phyloP scores from a whole-genome alignment of 441 rosid genomes.

The Jatropha multifida region DNA sequence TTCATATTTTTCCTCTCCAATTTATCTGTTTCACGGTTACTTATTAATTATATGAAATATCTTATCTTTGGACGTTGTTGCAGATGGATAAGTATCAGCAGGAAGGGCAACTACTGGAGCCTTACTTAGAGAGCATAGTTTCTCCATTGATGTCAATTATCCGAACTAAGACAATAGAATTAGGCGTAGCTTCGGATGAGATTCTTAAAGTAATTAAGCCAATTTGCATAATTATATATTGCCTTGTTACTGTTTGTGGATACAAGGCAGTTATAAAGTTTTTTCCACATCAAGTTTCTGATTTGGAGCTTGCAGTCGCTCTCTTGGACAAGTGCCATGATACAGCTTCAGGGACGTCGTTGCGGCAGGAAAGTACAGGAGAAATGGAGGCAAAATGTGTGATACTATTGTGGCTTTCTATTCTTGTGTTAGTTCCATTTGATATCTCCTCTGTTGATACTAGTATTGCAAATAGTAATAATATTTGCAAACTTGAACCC shows the following conservation, averaged over 20 bases:
- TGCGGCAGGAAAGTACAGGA: conserved; percentile 92
- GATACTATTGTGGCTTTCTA: conserved; percentile 87
- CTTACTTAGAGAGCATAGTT: conserved; percentile 23
- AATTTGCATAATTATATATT: conserved; percentile 68
- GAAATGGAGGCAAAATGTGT: conserved; percentile 97
- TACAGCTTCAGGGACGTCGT: conserved; percentile 46
- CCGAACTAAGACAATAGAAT: conserved; percentile 51
- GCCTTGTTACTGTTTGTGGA: conserved; percentile 85
- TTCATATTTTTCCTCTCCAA: conserved; percentile 7
- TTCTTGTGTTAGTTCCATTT: conserved; percentile 91
- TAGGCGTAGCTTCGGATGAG: conserved; percentile 53
- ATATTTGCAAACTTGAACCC: conserved; percentile 46
- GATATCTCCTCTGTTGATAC: conserved; percentile 91
- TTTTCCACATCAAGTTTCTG: conserved; percentile 94
- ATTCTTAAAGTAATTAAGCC: conserved; percentile 63
- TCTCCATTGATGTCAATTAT: conserved; percentile 79
- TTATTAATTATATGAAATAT: not conserved
- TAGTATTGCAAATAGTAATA: conserved; percentile 50
- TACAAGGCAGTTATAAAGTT: conserved; percentile 85
- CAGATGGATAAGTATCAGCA: not conserved
- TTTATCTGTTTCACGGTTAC: not conserved
- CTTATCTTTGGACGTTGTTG: not conserved
- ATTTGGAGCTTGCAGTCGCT: conserved; percentile 82
- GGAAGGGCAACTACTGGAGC: conserved; percentile 1
- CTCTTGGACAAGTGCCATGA: conserved; percentile 81